These are phyloP conservation scores for Bryum argenteum DNA, from an alignment of 225 moss, liverwort and hornwort genomes.

Conservation along the genomic window DNA sequence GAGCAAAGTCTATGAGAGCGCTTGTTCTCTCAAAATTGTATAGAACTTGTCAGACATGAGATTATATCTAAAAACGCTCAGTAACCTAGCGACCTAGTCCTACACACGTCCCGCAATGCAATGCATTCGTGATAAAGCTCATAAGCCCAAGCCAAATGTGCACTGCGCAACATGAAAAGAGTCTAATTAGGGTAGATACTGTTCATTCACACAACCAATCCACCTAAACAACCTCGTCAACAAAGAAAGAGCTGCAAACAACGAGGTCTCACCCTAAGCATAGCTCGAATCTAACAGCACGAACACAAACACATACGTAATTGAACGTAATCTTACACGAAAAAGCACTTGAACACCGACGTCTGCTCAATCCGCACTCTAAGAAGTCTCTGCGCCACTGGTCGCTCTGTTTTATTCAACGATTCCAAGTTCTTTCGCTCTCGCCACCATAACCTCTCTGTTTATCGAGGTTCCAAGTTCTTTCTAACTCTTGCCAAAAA, in stretches of 20 bases:
- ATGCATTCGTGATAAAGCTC: slow-evolving; percentile 9
- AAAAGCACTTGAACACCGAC: slow-evolving; percentile 11
- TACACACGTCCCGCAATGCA: slow-evolving; percentile 7
- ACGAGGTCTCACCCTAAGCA: not conserved
- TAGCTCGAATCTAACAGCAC: slow-evolving; percentile 2
- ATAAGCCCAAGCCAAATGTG: slow-evolving; percentile 9
- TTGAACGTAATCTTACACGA: slow-evolving; percentile 21
- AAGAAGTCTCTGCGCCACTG: slow-evolving; percentile 15
- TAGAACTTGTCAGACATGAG: slow-evolving; percentile 11
- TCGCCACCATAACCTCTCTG: not conserved
- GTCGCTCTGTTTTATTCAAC: slow-evolving; percentile 7
- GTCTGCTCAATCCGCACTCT: slow-evolving; percentile 25
- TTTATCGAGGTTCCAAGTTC: slow-evolving; percentile 10
- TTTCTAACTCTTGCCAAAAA: not conserved
- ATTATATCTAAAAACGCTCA: slow-evolving; percentile 2
- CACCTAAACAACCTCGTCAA: not conserved
- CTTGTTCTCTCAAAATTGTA: not conserved
- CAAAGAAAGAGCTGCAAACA: not conserved
- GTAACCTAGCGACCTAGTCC: slow-evolving; percentile 7
- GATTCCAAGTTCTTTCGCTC: not conserved
- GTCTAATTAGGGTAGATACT: too few relatives aligned
- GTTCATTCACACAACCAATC: too few relatives aligned
- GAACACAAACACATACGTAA: slow-evolving; percentile 16
- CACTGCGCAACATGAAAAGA: not conserved
- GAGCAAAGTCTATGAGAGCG: slow-evolving; percentile 7